Evolutionary conservation across 2,329 filamentous ascomycete genomes (phyloP), one percentile per base, ranked within the genome.

Genomic region (Onygenales sp.): DNA sequence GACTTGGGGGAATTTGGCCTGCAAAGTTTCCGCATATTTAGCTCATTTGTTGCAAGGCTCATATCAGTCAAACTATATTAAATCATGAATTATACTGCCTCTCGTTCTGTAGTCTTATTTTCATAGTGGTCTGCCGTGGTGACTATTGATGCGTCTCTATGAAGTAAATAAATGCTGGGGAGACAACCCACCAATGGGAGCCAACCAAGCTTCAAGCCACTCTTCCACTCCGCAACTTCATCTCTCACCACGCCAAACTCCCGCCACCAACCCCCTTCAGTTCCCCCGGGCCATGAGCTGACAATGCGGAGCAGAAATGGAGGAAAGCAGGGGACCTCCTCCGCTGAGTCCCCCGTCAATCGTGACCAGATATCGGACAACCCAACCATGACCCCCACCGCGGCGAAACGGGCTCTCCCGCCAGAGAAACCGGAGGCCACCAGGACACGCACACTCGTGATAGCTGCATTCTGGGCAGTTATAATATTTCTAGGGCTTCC

Each of bases 401-500:
- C 39, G 32, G 50, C 50, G 33, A 46, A 42, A 31, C 54, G 52
- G 31, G 42, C 74, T 49, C 86, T 88, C n/a, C 89, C 91, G 39
- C 85, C 89, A 33, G 91, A 97, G 74, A 85, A 82, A 58, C 72
- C 80, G 17, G 78, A 85, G 60, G 83, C 86, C 58, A 75, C 85
- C 50, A 81, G 80, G 65, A 81, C 85, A 54, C 85, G 93, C 52
- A 81, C 82, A 47, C 77, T 78, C 57, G 86, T 97, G 50, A 84
- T 98, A 57, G 69, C 87, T 57, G 92, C 92, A 7, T 97, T 96
- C 70, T 98, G 93, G 93, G 75, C 83, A 5, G 83, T 97, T 39
- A 88, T 95, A 6, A 67, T 95, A 6, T 79, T 86, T 33, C 73
- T 98, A 5, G 93, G 93, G 2, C 69, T 98, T 59, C 93, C 93